Evolutionary conservation across 306 rosid species (phyloP), one percentile per base, ranked within the genome.

Genomic region (Vigna reflexopilosa): DNA sequence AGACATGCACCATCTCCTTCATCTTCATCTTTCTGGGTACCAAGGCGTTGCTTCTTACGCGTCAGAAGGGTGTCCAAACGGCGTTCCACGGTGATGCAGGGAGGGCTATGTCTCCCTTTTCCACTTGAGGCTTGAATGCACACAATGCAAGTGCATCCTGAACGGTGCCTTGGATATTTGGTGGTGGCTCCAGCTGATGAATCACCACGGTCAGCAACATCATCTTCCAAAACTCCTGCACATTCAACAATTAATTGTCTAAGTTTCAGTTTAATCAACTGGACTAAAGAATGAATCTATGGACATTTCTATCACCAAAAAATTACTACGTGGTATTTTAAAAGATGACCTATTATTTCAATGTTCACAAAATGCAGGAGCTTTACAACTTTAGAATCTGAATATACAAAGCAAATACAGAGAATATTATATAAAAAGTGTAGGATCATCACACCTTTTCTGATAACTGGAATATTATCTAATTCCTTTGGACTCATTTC

Each of bases 101-200:
- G 90, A 6, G 87, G 80, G 87, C 99, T 85, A 78, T 93, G 99
- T 81, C 70, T 95, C 30, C 91, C 97, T 85, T 91, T 88, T 61
- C 99, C 99, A 48, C 97, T 93, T 11, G 98, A 94, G 6, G 99
- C 94, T 72, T 93, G 99, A 73, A 85, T 93, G 85, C 99, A 95
- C 45, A 91, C 94, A 15, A 95, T 93, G 79, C 99, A 95, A 58
- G 84, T 79, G 88, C 99, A 95, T 58, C 99, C 99, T 9, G 85
- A 85, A 61, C 96, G 94, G 75, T 91, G 99, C 56, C 97, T 86
- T 1, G 99, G 97, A 81, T 90, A 98, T 80, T 76, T 89, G 67
- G 97, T 93, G 67, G 97, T 93, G 78, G 80, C 87, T 84, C 87
- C 96, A 45, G 72, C 77, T 2, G 86, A 77, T 20, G 86, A 80